phyloP scores from a whole-genome alignment of 2,329 filamentous ascomycete genomes.

The Davidsoniella eucalypti region DNA sequence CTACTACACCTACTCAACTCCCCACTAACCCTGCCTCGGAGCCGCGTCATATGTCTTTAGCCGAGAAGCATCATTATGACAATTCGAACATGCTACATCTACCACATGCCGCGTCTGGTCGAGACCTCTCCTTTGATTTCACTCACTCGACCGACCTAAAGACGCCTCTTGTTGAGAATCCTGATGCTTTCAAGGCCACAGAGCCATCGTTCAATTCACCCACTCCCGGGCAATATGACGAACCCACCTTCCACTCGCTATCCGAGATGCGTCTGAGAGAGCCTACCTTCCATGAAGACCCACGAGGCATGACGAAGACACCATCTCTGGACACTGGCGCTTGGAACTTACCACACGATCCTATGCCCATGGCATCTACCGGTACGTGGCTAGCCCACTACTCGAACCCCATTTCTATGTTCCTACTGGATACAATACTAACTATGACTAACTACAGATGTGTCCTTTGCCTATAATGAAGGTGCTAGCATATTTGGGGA shows the following conservation, averaged over 20 bases:
- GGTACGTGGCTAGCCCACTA: too few relatives aligned
- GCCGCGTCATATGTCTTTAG: too few relatives aligned
- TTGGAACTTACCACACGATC: neutral
- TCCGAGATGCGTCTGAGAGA: neutral
- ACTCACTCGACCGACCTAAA: neutral
- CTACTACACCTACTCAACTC: too few relatives aligned
- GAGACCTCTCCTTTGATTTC: neutral
- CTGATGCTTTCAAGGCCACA: neutral
- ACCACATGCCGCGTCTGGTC: too few relatives aligned
- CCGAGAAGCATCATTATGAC: too few relatives aligned
- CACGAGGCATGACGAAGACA: slow-evolving; percentile 1
- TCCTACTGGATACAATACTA: too few relatives aligned
- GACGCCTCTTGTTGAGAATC: neutral
- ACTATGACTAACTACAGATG: too few relatives aligned
- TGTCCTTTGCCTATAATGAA: too few relatives aligned
- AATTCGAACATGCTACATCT: too few relatives aligned
- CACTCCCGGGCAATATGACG: neutral
- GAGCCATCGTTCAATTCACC: slow-evolving; percentile 3
- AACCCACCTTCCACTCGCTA: neutral
- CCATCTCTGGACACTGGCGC: slow-evolving; percentile 5
- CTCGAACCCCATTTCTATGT: too few relatives aligned
- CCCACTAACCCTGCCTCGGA: too few relatives aligned
- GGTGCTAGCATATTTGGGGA: neutral
- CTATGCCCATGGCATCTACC: too few relatives aligned
- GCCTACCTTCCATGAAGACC: slow-evolving; percentile 4